Base-by-base conservation (phyloP, 2,329 filamentous ascomycete species). In the Hypoxylon sp. region DNA sequence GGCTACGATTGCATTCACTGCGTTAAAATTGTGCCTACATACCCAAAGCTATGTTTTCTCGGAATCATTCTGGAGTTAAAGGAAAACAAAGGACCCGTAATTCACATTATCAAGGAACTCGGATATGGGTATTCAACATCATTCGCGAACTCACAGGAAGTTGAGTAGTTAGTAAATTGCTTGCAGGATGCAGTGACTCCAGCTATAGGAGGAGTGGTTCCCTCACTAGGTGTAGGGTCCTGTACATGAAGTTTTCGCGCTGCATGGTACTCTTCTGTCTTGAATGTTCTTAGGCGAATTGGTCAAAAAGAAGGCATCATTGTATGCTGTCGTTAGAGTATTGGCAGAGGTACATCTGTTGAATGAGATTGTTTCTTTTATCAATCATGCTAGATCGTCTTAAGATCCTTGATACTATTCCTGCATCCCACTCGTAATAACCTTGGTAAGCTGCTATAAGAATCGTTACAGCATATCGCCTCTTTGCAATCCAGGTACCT, bases 31-130 rank as follows among this genome's bases (percentile, higher is more conserved):
- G 61, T 61, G 59, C 51, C 61, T 58, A 59, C 65, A 68, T 70
- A 63, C 65, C 65, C 61, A 34, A 57, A 53, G 45, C 58, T 58
- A 55, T 52, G 41, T 63, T 63, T 60, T 68, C 58, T 65, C 61
- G 61, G 61, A 65, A 57, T 68, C 58, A 65, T 68, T 70, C 68
- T 63, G 68, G 68, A 68, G 68, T 70, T 70, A 59, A 49, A 52
- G 57, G 64, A 52, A 62, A 65, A 43, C 63, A 28, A 61, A 56
- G 48, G 61, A 56, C 51, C 64, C 53, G 58, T 65, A 51, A 60
- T 17, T 56, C 28, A 41, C 60, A 57, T 46, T 46, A 56, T 48
- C 34, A 48, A 57, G 36, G 23, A 38, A 51, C 36, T 67, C 60
- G 61, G 60, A 64, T 23, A 58, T 38, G 58, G 62, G 59, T 45